Conservation (phyloP, 73 alveolate species). For the Stentor coeruleus region DNA sequence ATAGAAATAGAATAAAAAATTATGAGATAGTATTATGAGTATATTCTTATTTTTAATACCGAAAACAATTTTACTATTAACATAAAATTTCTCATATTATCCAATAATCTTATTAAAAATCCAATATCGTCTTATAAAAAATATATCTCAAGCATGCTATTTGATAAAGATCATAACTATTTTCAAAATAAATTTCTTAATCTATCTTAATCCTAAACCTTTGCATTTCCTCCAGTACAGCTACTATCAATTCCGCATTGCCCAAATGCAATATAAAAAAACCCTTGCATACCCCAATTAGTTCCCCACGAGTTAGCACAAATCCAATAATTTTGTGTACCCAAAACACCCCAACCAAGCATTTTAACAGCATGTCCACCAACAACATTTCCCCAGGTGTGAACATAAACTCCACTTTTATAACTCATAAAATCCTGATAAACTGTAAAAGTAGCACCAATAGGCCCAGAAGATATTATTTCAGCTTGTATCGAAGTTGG, state of each 20-base stretch:
- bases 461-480: not conserved
- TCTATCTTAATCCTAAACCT: not conserved
- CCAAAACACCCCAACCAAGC: slow-evolving; percentile 78
- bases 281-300: slow-evolving; percentile 82
- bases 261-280: slow-evolving; percentile 14
- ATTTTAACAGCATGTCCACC: slow-evolving; percentile 84
- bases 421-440: slow-evolving; percentile 82
- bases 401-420: slow-evolving; percentile 70
- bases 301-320: slow-evolving; percentile 80
- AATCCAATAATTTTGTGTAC: slow-evolving; percentile 76
- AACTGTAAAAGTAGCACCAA: slow-evolving; percentile 24
- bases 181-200: not conserved
- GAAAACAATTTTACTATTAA: too few relatives aligned
- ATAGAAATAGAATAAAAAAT: too few relatives aligned
- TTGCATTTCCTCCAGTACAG: not conserved
- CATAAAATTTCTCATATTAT: too few relatives aligned
- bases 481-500: slow-evolving; percentile 10
- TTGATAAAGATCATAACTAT: not conserved
- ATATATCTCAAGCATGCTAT: too few relatives aligned
- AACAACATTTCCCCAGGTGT: slow-evolving; percentile 56
- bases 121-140: too few relatives aligned
- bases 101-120: too few relatives aligned
- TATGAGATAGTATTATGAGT: too few relatives aligned
- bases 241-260: not conserved
- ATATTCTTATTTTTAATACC: too few relatives aligned